Evolutionary conservation across 768 basidiomycete genomes (phyloP), one percentile per base, ranked within the genome.

Genomic region (Thelephora aurantiotincta): DNA sequence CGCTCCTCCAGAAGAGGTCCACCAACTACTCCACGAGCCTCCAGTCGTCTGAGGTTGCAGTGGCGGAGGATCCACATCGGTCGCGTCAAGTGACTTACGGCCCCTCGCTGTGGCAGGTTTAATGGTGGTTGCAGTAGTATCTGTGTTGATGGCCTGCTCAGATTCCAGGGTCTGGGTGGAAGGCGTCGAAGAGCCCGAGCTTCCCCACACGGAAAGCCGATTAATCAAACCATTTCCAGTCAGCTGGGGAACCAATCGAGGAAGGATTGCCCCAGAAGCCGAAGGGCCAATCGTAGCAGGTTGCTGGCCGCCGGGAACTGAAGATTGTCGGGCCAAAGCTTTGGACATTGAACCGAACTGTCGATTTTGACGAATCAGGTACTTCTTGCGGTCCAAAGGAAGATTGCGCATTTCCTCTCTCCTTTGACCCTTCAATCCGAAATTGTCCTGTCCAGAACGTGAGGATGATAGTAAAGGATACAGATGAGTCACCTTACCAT

Each of bases 211-310:
- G 0, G 82, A 87, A 43, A 82, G 73, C 14, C 84, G 75, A 47
- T 74, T 78, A 58, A 86, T 75, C 13, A 83, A 54, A 33, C 75
- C 65, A n/a, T 82, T 82, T 7, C 85, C 82, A n/a, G 82, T 82
- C 2, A 84, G 62, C 51, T 87, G 84, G 20, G 85, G 83, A 33
- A 78, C 74, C 7, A 88, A 68, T 20, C 74, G 74, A 43, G 82
- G 78, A 3, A 85, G 58, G n/a, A 82, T 56, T 13, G 68, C 65
- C 11, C 71, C 63, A 9, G 72, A 74, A 50, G 71, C 76, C 5
- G 80, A 68, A 3, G 82, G 76, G 1, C 80, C 78, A 56, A 74
- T 76, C 0, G 79, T 77, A 0, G 65, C 65, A n/a, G 67, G 50
- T 45, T 63, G 60, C 45, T 61, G 43, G 18, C 52, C 43, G 45